Percentiles rank a stretch among this genome's conserved stretches.
Conservation (phyloP, 768 basidiomycete genomes). For the Rhodotorula toruloides region DNA sequence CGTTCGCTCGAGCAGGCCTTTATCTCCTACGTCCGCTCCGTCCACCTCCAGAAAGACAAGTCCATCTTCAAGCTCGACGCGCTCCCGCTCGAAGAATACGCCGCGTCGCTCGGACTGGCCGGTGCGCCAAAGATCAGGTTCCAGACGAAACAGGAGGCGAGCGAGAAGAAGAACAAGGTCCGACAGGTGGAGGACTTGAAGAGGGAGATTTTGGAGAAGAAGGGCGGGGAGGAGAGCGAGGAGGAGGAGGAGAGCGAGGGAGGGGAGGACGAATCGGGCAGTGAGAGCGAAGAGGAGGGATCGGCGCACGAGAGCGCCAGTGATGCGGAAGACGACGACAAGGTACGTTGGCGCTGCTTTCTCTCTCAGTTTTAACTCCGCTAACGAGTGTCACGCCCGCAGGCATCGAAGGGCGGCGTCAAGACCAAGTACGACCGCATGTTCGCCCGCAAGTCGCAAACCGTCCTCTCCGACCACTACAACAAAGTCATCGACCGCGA, state of each 20-base stretch:
- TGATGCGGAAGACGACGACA: slow-evolving; percentile 32
- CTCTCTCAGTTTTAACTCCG: not conserved
- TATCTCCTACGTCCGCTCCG: slow-evolving; percentile 87
- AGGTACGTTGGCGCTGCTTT: slow-evolving; percentile 22
- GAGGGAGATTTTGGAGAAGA: slow-evolving; percentile 38
- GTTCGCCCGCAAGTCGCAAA: slow-evolving; percentile 94
- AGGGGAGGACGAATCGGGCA: slow-evolving; percentile 12
- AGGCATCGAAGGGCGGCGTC: slow-evolving; percentile 17
- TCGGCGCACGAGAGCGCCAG: too few relatives aligned
- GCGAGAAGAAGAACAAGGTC: slow-evolving; percentile 69
- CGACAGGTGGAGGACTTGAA: slow-evolving; percentile 46
- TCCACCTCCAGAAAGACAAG: slow-evolving; percentile 91
- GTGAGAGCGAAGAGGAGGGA: slow-evolving; percentile 1
- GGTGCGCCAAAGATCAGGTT: slow-evolving; percentile 96
- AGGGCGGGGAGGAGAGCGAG: slow-evolving; percentile 23
- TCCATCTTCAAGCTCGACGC: slow-evolving; percentile 77
- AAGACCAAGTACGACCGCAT: slow-evolving; percentile 92
- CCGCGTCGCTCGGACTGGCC: slow-evolving; percentile 83
- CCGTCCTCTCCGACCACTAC: slow-evolving; percentile 84
- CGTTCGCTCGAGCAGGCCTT: slow-evolving; percentile 61
- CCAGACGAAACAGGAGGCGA: slow-evolving; percentile 59
- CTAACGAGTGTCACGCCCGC: not conserved
- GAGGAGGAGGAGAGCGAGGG: not conserved
- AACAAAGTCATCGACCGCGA: slow-evolving; percentile 66
- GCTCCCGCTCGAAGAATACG: slow-evolving; percentile 75